These are phyloP conservation scores for Dendrobium huoshanense DNA, from an alignment of 106 monocot genomes.

Conservation along the genomic window DNA sequence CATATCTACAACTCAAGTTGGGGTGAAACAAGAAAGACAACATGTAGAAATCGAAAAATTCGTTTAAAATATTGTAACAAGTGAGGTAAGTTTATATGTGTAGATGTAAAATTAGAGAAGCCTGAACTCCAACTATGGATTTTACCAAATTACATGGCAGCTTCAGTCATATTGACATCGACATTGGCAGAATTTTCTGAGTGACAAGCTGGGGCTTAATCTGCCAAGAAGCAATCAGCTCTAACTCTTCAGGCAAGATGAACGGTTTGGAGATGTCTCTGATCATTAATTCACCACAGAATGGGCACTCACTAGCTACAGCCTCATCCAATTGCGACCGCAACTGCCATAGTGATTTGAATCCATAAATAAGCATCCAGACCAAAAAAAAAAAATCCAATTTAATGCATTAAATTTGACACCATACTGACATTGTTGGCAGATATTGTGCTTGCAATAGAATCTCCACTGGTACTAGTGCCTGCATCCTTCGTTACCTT, in stretches of 20 bases:
- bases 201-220: constrained; percentile 42
- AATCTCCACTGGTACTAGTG: constrained; percentile 29
- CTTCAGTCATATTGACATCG: constrained; percentile 12
- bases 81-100: too few relatives aligned
- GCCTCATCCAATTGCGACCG: constrained; percentile 83
- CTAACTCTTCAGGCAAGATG: constrained; percentile 52
- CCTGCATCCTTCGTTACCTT: constrained; percentile 26
- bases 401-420: neutral
- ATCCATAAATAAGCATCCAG: neutral
- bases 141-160: neutral
- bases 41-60: too few relatives aligned
- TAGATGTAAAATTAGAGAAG: too few relatives aligned
- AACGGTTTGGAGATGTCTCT: constrained; percentile 78
- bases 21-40: too few relatives aligned
- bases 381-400: neutral
- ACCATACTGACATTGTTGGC: constrained; percentile 51
- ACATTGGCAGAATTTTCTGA: constrained; percentile 74
- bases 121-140: too few relatives aligned
- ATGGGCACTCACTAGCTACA: constrained; percentile 92
- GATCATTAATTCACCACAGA: constrained; percentile 97
- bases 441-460: constrained; percentile 37
- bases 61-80: too few relatives aligned
- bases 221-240: constrained; percentile 71
- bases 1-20: too few relatives aligned
- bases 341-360: constrained; percentile 38